A percentile compares a stretch with the other conserved stretches of the same genome.
These are phyloP conservation scores for Sporobolomyces roseus DNA, from an alignment of 768 basidiomycete species.

Conservation along the genomic window DNA sequence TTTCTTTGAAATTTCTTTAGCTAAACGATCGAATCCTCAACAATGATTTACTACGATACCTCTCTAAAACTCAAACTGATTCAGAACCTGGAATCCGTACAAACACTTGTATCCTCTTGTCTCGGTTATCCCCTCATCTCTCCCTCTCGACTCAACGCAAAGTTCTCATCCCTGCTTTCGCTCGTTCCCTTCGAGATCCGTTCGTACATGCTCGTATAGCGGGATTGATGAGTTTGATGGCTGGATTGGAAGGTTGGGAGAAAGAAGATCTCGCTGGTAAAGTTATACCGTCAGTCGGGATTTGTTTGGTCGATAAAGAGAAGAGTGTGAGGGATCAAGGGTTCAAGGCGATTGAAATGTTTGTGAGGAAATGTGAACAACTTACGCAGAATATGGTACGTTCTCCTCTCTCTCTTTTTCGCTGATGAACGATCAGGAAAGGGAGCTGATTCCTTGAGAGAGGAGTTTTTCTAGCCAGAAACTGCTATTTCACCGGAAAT, in stretches of 20 bases:
- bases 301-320: constrained; percentile 80
- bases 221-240: constrained; percentile 92
- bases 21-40: constrained; percentile 87
- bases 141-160: constrained; percentile 88
- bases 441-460: not conserved
- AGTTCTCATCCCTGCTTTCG: constrained; percentile 93
- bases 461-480: constrained; percentile 64
- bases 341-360: constrained; percentile 85
- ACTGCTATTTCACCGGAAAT: constrained; percentile 51
- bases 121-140: constrained; percentile 77
- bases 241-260: constrained; percentile 83
- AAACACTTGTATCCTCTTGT: constrained; percentile 93
- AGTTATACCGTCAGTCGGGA: constrained; percentile 80
- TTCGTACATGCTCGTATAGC: constrained; percentile 93
- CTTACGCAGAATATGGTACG: constrained; percentile 79
- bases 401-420: not conserved
- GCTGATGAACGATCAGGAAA: too few relatives aligned
- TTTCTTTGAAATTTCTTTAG: constrained; percentile 52
- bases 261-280: constrained; percentile 80
- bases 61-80: constrained; percentile 90
- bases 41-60: constrained; percentile 86
- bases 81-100: constrained; percentile 92
- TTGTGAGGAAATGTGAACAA: constrained; percentile 74
- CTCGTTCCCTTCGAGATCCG: constrained; percentile 77
- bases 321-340: constrained; percentile 97